These are phyloP conservation scores for Serendipita vermifera DNA, from an alignment of 768 basidiomycete genomes.

Conservation along the genomic window DNA sequence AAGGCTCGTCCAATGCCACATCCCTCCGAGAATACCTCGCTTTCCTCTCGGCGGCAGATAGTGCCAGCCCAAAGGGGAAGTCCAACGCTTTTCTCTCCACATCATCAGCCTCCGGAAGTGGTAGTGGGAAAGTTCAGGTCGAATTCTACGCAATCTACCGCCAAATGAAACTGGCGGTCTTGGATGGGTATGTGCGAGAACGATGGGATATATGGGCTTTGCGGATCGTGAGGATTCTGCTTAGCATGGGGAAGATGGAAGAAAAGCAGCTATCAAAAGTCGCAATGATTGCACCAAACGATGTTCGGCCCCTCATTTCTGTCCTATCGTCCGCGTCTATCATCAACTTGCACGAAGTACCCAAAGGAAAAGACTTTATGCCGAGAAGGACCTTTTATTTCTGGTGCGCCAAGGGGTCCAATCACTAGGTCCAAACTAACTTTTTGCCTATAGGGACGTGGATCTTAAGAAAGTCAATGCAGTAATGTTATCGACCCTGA, in stretches of 20 bases:
- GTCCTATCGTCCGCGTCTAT: constrained; percentile 68
- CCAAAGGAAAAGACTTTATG: constrained; percentile 80
- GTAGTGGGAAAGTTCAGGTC: constrained; percentile 48
- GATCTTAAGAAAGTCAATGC: constrained; percentile 75
- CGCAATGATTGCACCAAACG: constrained; percentile 84
- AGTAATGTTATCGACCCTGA: constrained; percentile 59
- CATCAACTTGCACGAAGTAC: constrained; percentile 86
- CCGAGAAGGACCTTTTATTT: constrained; percentile 82
- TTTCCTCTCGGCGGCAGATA: constrained; percentile 67
- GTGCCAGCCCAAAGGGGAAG: background rate
- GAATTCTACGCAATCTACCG: constrained; percentile 63
- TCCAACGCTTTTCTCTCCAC: background rate
- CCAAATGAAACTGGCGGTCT: constrained; percentile 51
- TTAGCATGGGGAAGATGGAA: constrained; percentile 81
- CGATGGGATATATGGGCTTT: constrained; percentile 74
- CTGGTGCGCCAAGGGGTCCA: constrained; percentile 38
- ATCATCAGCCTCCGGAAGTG: background rate
- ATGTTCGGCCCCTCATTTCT: constrained; percentile 68
- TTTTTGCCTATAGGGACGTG: constrained; percentile 56
- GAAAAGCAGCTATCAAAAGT: constrained; percentile 92
- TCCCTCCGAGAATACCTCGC: constrained; percentile 71
- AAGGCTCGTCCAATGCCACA: constrained; percentile 40
- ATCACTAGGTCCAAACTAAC: background rate
- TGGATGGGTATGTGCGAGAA: constrained; percentile 71
- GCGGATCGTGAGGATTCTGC: constrained; percentile 62